phyloP scores from a whole-genome alignment of 371 early-diverging fungal genomes.

The Gilbertella persicaria region DNA sequence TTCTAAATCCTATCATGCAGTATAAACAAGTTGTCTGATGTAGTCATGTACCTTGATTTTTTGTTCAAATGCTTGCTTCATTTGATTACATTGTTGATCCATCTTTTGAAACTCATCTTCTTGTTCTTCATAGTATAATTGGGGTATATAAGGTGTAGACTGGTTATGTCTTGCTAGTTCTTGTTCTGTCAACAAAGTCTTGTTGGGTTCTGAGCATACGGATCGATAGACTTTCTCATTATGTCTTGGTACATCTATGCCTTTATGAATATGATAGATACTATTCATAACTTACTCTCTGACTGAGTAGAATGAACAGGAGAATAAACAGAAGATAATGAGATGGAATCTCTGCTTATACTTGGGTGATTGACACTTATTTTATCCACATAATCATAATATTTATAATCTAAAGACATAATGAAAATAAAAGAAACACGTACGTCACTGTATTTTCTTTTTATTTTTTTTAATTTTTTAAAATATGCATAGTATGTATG shows the following conservation, averaged over 20 bases:
- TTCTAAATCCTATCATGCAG: not conserved
- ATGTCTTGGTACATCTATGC: not conserved
- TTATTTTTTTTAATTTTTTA: slow-evolving; percentile 7
- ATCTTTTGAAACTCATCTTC: not conserved
- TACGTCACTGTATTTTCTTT: slow-evolving; percentile 22
- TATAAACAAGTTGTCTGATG: not conserved
- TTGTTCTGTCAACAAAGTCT: not conserved
- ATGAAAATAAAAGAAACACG: not conserved
- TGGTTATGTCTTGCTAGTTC: not conserved
- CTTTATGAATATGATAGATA: too few species aligned
- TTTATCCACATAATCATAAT: not conserved
- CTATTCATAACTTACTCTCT: not conserved
- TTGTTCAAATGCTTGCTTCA: not conserved
- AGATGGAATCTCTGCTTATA: not conserved
- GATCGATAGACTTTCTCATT: not conserved
- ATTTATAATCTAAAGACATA: not conserved
- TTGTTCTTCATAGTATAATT: too few species aligned
- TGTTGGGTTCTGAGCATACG: not conserved
- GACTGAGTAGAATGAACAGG: not conserved
- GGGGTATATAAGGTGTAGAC: not conserved
- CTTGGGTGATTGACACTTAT: not conserved
- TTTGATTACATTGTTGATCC: too few species aligned
- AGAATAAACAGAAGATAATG: not conserved
- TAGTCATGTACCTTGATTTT: not conserved
- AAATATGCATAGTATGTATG: slow-evolving; percentile 27